These are phyloP conservation scores for Nicotiana otophora DNA, from an alignment of 257 asterid genomes.

Conservation along the genomic window DNA sequence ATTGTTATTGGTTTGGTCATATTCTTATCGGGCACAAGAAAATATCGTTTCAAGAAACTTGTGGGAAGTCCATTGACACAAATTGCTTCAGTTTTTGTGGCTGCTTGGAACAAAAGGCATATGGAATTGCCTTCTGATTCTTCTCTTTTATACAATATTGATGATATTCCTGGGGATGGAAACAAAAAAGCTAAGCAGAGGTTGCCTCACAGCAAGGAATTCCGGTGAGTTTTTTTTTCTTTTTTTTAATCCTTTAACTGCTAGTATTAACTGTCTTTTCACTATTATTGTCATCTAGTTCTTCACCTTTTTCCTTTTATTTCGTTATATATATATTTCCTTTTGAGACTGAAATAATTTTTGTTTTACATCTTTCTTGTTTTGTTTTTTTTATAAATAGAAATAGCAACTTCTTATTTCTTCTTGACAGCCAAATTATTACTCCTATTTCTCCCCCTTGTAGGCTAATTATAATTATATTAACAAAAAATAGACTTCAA, in stretches of 20 bases:
- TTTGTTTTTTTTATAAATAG: neutral
- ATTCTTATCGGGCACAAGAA: conserved; percentile 51
- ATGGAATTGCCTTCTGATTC: conserved; percentile 46
- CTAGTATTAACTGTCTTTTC: neutral
- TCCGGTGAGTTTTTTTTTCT: conserved; percentile 36
- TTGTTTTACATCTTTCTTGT: neutral
- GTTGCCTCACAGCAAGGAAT: conserved; percentile 61
- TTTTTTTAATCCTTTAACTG: neutral
- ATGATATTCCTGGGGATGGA: conserved; percentile 24
- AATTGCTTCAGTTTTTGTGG: conserved; percentile 54
- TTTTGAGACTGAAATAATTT: no score
- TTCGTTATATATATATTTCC: no score
- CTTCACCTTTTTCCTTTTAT: neutral
- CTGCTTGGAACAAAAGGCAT: conserved; percentile 50
- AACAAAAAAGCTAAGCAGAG: conserved; percentile 37
- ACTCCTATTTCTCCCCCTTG: no score
- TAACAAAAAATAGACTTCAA: neutral
- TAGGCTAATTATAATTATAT: neutral
- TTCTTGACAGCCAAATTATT: neutral
- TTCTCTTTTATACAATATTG: conserved; percentile 31
- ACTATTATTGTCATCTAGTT: neutral
- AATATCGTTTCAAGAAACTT: conserved; percentile 65
- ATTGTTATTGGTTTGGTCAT: conserved; percentile 44
- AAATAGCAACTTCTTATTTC: neutral
- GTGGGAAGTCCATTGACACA: conserved; percentile 68